Percentiles rank a stretch among this genome's conserved stretches.
phyloP scores from a whole-genome alignment of 306 rosid species.

The Parietaria judaica region DNA sequence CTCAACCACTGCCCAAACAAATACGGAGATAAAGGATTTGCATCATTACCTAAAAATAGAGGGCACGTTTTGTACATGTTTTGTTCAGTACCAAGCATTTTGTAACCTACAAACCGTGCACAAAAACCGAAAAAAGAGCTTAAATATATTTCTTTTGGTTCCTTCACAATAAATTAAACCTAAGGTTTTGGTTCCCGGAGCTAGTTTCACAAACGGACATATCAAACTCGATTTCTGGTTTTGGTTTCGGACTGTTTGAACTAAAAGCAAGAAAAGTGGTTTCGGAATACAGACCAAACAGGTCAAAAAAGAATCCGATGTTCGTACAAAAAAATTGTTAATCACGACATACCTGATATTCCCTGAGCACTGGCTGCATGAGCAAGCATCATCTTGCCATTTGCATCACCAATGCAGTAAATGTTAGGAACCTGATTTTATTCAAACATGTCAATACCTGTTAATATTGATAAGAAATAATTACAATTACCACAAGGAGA shows the following conservation, averaged over 20 bases:
- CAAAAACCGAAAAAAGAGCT: no score
- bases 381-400: conserved; percentile 98
- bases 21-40: conserved; percentile 4
- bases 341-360: conserved; percentile 54
- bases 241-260: no score
- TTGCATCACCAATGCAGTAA: conserved; percentile 92
- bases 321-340: conserved; percentile 1
- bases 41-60: neutral
- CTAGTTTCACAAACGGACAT: no score
- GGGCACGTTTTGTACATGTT: neutral
- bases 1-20: conserved; percentile 62
- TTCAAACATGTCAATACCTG: conserved; percentile 28
- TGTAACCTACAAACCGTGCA: no score
- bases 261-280: neutral
- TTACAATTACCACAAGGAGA: conserved; percentile 8
- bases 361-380: conserved; percentile 99
- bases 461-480: conserved; percentile 1
- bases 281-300: no score
- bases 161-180: no score
- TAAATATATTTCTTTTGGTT: no score
- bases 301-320: neutral
- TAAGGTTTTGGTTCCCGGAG: no score
- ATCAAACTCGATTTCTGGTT: no score
- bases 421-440: conserved; percentile 65
- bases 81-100: neutral